Evolutionary conservation across 2,329 filamentous ascomycete genomes (phyloP).

Genomic region (Diplodia mutila): DNA sequence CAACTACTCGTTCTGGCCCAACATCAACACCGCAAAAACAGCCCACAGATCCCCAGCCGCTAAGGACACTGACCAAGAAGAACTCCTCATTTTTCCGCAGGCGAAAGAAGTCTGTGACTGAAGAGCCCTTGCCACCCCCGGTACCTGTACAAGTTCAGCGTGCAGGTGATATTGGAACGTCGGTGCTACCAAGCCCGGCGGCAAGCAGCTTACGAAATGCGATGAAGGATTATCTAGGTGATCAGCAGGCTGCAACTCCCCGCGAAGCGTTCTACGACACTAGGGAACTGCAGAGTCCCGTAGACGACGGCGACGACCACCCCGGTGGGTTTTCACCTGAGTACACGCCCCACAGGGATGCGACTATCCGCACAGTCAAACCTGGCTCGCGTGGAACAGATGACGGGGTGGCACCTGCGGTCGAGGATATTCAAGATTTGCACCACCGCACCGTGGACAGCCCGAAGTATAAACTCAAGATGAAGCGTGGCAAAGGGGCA

Average conservation of each 20-base stretch:
- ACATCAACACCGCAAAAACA: slow-evolving; percentile 8
- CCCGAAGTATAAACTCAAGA: slow-evolving; percentile 47
- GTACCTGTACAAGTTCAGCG: slow-evolving; percentile 50
- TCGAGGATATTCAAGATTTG: slow-evolving; percentile 35
- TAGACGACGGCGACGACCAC: slow-evolving; percentile 39
- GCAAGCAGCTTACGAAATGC: slow-evolving; percentile 81
- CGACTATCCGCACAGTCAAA: slow-evolving; percentile 69
- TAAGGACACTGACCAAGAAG: slow-evolving; percentile 74
- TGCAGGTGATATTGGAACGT: slow-evolving; percentile 34
- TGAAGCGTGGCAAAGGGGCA: slow-evolving; percentile 37
- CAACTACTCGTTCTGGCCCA: background rate
- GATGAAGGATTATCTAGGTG: slow-evolving; percentile 79
- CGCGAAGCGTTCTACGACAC: slow-evolving; percentile 35
- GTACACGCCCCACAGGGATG: slow-evolving; percentile 72
- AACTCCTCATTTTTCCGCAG: slow-evolving; percentile 92
- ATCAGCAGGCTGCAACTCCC: slow-evolving; percentile 32
- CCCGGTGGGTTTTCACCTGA: slow-evolving; percentile 72
- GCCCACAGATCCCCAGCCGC: slow-evolving; percentile 25
- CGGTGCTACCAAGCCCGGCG: slow-evolving; percentile 51
- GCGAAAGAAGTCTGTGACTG: slow-evolving; percentile 85
- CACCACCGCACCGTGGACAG: slow-evolving; percentile 35
- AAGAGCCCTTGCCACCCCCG: slow-evolving; percentile 65
- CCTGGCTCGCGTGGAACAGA: slow-evolving; percentile 45
- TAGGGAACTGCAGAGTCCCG: slow-evolving; percentile 34
- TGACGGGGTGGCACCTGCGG: slow-evolving; percentile 22